Evolutionary conservation across 2,329 filamentous ascomycete genomes (phyloP), one percentile per base, ranked within the genome.

Genomic region (Sarocladium oryzae): DNA sequence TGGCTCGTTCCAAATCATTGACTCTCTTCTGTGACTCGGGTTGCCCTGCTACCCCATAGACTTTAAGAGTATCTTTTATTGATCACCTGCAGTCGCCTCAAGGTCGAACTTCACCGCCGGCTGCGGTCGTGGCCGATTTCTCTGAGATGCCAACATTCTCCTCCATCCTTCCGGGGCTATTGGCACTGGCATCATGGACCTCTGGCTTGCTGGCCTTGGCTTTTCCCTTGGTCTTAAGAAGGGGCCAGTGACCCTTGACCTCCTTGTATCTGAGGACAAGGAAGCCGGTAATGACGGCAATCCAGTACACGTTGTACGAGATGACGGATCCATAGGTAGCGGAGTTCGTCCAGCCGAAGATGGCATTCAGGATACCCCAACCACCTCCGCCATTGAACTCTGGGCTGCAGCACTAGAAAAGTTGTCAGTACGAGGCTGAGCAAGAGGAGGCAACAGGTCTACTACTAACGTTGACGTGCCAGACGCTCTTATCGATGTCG

Each of bases 251-350:
- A n/a, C 46, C 46, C n/a, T 26, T 36, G 7, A 7, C 20, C 32
- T 49, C 46, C 5, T 20, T 28, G 46, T 36, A 49, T 10, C 32
- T 36, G 20, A 49, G 30, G 33, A 37, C 4, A 8, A 49, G 21
- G 46, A 49, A 49, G 46, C 46, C 33, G 26, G 7, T 37, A 10
- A 49, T 49, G 18, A 49, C 46, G 26, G 52, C 52, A 20, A 93
- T 69, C 90, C 89, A 96, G 72, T 95, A 95, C 15, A 92, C 53
- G 64, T 93, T 95, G 71, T 95, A 95, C 1, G 86, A 84, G 56
- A 95, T 82, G 56, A 95, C 86, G 1, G 88, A 91, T 49, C 89
- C 89, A 60, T 92, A 90, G 2, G 89, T 95, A 4, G 88, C 90
- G 11, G 86, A 89, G 71, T 95, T 95, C 55, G 83, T 80, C 90